Base-by-base conservation (phyloP, 306 rosid species). In the Acacia melanoxylon region DNA sequence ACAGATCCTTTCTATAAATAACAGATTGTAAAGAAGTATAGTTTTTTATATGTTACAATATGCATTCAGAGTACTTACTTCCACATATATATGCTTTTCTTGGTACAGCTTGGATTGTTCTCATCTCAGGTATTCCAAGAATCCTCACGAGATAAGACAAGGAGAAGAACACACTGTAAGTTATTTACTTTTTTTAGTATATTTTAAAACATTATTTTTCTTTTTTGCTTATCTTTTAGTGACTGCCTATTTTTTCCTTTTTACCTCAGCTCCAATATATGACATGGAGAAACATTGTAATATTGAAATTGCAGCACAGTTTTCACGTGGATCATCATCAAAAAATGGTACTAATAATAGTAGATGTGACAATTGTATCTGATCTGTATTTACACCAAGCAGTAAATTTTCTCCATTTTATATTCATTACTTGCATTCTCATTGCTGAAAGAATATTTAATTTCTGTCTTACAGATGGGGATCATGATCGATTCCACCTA, bases 111-210 rank as follows among this genome's bases (percentile, higher is more conserved):
- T 82, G 98, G 98, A 89, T 92, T 89, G 90, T 95, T 95, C 91
- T 95, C 98, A 80, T 95, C 99, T 86, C 98, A 91, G 86, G 94
- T 93, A 83, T 91, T 91, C 86, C 99, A 91, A 95, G 99, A 92
- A 76, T 95, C 98, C 76, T 88, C 94, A 0, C 87, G 90, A 52
- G 94, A 90, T 81, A 91, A 85, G 85, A 88, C 83, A 74, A 78
- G 91, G 99, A 89, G 90, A 86, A 90, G 90, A 83, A 91, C 88
- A 44, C 92, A 91, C 46, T 91, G 99, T 95, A 93, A 89, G 56
- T 86, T 68, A 48, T 78, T 77, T 78, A 72, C 83, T 78, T 75
- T 51, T 51, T 68, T 90, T 72, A 72, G 58, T 58, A 41, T 72
- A 48, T 29, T 74, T 78, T 54, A 79, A 83, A 52, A 73, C 35